Base-by-base conservation (phyloP, 805 yeast genomes). In the Jamesozyma spencerorum region DNA sequence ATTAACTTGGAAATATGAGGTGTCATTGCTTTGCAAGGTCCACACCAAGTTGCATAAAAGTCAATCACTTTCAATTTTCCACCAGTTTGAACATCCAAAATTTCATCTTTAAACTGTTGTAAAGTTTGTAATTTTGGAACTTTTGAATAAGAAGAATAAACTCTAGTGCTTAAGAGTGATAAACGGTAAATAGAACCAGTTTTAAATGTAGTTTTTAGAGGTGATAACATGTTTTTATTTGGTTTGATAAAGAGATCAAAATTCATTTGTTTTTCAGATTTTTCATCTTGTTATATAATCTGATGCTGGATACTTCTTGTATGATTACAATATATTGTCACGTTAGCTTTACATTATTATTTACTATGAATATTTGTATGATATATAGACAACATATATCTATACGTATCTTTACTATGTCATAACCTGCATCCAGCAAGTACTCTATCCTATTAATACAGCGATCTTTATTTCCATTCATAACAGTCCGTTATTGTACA, bases 11-110 rank as follows among this genome's bases (percentile, higher is more conserved):
- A 70, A 34, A 78, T 57, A 17, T 74, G 57, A 13, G 86, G 86
- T 2, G 80, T 69, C 51, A 80, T 71, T n/a, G 81, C 81, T 50
- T 75, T 77, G 52, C 86, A 80, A n/a, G 86, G 86, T 6, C 81
- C 85, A 60, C 86, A 80, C 86, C 86, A 80, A 10, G 77, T 72
- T 26, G 86, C 85, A 58, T 70, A 77, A 57, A 79, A 80, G 55
- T 80, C 85, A 37, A 79, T 72, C 2, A 79, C 64, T 1, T 79
- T 65, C 29, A 74, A 57, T 42, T 72, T 68, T 28, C 64, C 58
- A 11, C 56, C 8, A 5, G 11, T 8, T 17, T 31, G 14, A 14
- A 17, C 14, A 13, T 8, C 17, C 20, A 31, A 17, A 8, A 31
- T 18, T 17, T 14, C 18, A 31, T 45, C 18, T 17, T 28, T 4